phyloP scores from a whole-genome alignment of 345 rosid genomes.

The Syzygium aromaticum region DNA sequence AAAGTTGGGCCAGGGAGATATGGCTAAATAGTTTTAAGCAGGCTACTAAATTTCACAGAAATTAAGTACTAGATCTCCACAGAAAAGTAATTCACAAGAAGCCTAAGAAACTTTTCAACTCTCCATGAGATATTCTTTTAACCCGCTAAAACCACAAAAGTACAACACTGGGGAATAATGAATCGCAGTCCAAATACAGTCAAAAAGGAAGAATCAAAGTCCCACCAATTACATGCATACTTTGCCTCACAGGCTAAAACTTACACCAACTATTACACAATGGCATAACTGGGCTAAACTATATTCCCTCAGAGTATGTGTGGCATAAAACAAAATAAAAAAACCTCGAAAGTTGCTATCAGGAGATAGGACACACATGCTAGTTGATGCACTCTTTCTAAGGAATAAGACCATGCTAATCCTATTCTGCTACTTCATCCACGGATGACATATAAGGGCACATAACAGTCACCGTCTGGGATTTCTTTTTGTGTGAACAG shows the following conservation, averaged over 20 bases:
- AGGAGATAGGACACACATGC: neutral
- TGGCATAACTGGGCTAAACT: neutral
- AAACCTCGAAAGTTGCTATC: neutral
- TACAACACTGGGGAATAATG: neutral
- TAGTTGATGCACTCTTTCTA: neutral
- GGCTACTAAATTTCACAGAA: neutral
- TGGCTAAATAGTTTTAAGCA: neutral
- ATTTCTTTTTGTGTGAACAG: neutral
- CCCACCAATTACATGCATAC: neutral
- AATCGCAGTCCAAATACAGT: neutral
- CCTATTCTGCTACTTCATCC: neutral
- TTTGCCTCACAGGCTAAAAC: neutral
- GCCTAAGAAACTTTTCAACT: neutral
- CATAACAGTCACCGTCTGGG: neutral
- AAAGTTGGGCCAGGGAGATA: neutral
- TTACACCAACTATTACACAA: neutral
- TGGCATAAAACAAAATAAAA: neutral
- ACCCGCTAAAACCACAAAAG: neutral
- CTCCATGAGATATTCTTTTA: neutral
- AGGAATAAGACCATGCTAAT: neutral
- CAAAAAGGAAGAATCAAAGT: neutral
- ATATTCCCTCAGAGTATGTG: neutral
- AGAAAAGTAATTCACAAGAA: neutral
- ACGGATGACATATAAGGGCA: neutral
- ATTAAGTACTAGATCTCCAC: neutral